A percentile compares a stretch with the other conserved stretches of the same genome.
These are phyloP conservation scores for Tulasnella sp. DNA, from an alignment of 768 basidiomycete genomes.

Conservation along the genomic window DNA sequence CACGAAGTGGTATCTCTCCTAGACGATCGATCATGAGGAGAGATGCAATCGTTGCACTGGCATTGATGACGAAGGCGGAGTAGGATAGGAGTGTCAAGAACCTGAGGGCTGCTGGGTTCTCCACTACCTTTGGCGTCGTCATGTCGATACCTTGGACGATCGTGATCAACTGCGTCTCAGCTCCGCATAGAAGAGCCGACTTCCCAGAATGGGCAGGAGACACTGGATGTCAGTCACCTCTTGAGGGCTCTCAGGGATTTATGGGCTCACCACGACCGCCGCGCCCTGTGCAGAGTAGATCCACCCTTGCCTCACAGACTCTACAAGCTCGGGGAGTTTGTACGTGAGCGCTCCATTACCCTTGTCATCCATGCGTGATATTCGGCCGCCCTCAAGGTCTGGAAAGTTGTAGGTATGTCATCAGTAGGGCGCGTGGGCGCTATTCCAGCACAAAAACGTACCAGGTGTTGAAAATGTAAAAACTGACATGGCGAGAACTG, in stretches of 20 bases:
- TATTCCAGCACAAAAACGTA: too few relatives aligned
- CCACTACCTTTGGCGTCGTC: neutral
- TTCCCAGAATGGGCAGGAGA: too few relatives aligned
- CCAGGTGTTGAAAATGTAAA: too few relatives aligned
- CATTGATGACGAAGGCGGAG: conserved; percentile 1
- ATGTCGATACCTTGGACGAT: neutral
- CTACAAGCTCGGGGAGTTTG: neutral
- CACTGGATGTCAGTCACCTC: too few relatives aligned
- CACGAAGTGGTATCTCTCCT: neutral
- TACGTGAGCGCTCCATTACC: neutral
- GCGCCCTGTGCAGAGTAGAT: neutral
- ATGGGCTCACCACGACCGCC: neutral
- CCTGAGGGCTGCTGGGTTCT: neutral
- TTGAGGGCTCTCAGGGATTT: too few relatives aligned
- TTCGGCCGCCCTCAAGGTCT: too few relatives aligned
- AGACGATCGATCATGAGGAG: neutral
- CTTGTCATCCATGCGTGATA: too few relatives aligned
- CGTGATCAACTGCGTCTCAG: neutral
- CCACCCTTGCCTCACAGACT: neutral
- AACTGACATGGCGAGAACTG: too few relatives aligned
- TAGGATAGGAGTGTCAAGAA: neutral
- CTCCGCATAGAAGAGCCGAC: neutral
- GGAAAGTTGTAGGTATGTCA: too few relatives aligned
- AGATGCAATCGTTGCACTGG: neutral
- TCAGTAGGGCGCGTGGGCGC: too few relatives aligned